Evolutionary conservation across 257 asterid species (phyloP).

Genomic region (Solanum appendiculatum): DNA sequence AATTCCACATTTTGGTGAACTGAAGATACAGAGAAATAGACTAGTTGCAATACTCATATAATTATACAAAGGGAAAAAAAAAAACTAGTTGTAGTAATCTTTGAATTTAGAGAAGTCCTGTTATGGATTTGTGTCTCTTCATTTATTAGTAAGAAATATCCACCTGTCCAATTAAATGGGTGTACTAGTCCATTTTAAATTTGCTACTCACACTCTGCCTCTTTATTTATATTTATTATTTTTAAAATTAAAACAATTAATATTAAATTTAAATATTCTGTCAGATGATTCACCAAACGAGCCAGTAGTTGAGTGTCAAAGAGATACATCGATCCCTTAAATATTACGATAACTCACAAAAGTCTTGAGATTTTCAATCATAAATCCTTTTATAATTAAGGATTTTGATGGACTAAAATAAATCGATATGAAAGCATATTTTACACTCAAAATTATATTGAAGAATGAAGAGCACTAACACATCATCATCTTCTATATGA

Average conservation of each 20-base stretch:
- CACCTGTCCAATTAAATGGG: background rate
- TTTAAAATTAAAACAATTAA: background rate
- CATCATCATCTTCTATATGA: background rate
- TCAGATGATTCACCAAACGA: background rate
- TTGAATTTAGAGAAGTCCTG: background rate
- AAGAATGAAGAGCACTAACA: background rate
- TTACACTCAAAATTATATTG: too few relatives aligned
- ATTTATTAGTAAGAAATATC: background rate
- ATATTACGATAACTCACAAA: background rate
- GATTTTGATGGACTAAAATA: too few relatives aligned
- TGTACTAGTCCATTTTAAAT: background rate
- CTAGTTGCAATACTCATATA: background rate
- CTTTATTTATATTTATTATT: background rate
- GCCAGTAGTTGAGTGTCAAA: background rate
- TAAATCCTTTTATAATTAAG: background rate
- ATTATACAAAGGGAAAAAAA: background rate
- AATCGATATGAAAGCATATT: too few relatives aligned
- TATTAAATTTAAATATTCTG: background rate
- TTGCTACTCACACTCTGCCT: too few relatives aligned
- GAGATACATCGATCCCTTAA: background rate
- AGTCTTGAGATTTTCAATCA: background rate
- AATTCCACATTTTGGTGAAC: background rate
- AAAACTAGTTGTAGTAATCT: background rate
- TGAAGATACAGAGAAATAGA: background rate
- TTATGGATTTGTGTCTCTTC: background rate